phyloP scores from a whole-genome alignment of 805 yeast genomes.

The Myxozyma kluyveri region DNA sequence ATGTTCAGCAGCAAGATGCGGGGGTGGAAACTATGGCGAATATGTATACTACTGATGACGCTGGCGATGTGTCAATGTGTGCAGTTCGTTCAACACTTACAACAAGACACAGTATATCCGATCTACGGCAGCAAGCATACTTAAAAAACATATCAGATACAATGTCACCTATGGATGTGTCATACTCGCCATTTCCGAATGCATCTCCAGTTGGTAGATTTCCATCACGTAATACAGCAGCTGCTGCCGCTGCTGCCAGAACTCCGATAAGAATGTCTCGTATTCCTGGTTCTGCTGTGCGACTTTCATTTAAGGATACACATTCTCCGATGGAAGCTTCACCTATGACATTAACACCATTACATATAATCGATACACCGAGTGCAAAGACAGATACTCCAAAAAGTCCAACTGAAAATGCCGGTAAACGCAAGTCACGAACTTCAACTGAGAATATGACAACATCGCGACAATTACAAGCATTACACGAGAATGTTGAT shows the following conservation, averaged over 20 bases:
- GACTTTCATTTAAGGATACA: neutral
- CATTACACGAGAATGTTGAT: slow-evolving; percentile 20
- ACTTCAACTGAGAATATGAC: slow-evolving; percentile 2
- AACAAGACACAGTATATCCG: slow-evolving; percentile 31
- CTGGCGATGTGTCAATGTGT: slow-evolving; percentile 1
- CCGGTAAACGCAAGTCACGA: slow-evolving; percentile 6
- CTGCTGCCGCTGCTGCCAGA: slow-evolving; percentile 11
- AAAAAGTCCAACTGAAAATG: neutral
- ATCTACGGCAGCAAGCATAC: slow-evolving; percentile 27
- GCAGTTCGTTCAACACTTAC: slow-evolving; percentile 25
- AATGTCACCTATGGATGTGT: slow-evolving; percentile 38
- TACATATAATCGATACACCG: neutral
- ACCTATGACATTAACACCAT: slow-evolving; percentile 18
- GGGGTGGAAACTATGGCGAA: neutral
- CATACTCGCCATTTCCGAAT: slow-evolving; percentile 27
- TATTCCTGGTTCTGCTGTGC: neutral
- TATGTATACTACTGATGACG: neutral
- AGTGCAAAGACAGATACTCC: slow-evolving; percentile 6
- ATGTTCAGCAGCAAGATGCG: too few species aligned
- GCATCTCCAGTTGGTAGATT: slow-evolving; percentile 28
- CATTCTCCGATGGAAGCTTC: slow-evolving; percentile 3
- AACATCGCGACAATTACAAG: slow-evolving; percentile 18
- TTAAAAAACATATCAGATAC: slow-evolving; percentile 3
- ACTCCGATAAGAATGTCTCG: slow-evolving; percentile 14
- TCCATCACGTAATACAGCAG: slow-evolving; percentile 10